Base-by-base conservation (phyloP, 108 stramenopile species). In the Craspedostauros australis region DNA sequence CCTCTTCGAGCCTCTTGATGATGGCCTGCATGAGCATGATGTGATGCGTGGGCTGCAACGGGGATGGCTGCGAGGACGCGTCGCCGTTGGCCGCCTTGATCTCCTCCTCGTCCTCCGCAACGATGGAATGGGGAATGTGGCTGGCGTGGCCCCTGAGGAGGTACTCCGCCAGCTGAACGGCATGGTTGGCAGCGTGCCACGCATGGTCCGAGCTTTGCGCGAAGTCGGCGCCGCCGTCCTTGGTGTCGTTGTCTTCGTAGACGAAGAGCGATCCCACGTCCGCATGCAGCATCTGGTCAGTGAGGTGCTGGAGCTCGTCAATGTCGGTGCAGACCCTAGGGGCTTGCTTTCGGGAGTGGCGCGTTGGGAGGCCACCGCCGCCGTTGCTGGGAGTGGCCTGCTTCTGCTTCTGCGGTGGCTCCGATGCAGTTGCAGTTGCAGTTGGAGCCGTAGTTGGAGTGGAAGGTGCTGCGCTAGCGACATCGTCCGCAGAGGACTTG, bases 191-290 rank as follows among this genome's bases (percentile, higher is more conserved):
- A 20, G 71, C 55, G 41, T 66, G 63, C 30, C 78, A 86, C 4
- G 83, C 79, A 42, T 66, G 60, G 16, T 60, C 53, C 23, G 64
- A 45, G 29, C 79, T 33, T 26, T 22, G 6, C 26, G 11, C 29
- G 24, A 5, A 19, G n/a, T 24, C 29, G 6, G 47, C 14, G n/a
- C 19, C 34, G 55, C 32, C 37, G 31, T 9, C 21, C 47, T 9
- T 41, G 18, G 44, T 16, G 18, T 15, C 30, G 45, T 23, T 36
- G 40, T 41, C 42, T 54, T 29, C 5, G 26, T 8, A 32, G 33
- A 14, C 36, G 57, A 84, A 79, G 12, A 88, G 69, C n/a, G 79
- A 67, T 29, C 82, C 82, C 8, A 80, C 18, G n/a, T 75, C 66
- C 3, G 75, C 70, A 56, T 79, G 61, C 40, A 84, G 63, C 23